Base-by-base conservation (phyloP, 176 grass and related monocot genomes). In the Oryza brachyantha region DNA sequence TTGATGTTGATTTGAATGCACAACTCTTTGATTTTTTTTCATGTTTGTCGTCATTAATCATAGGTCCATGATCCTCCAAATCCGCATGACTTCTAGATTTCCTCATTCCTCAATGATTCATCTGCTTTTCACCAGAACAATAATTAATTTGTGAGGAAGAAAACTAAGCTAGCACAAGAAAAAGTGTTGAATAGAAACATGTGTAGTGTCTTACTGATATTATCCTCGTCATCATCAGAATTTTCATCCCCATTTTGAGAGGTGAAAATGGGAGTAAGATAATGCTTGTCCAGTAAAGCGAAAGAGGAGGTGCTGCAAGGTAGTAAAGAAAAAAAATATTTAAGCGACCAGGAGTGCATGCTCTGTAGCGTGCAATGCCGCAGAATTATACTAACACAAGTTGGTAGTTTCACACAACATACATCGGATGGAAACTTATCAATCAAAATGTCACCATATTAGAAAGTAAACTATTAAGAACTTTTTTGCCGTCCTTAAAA, bases 201-300 rank as follows among this genome's bases (percentile, higher is more conserved):
- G 8, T 75, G 63, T 83, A 26, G 57, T 26, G 9, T 75, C 87
- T 76, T 93, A 93, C 91, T 61, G 27, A 72, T 54, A 70, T 64
- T 55, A 10, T 84, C 79, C 1, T 67, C 64, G 6, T 74, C 81
- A 2, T 79, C 83, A 55, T 93, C 89, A 43, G 62, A 66, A 54
- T 81, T 9, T 3, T 57, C 34, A 36, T 83, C 79, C 37, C 7
- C 67, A n/a, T 84, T 86, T 90, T 85, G 91, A 61, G 70, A 83
- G 11, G 91, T 97, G 43, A 97, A 97, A 77, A 97, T 94, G 63
- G 94, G 91, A 73, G 87, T 97, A 64, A 97, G 80, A 54, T 92
- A 97, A 39, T 92, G 88, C 66, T 79, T 91, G 76, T 97, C 94
- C 75, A 97, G 74, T 76, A 90, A 78, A 68, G 81, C 89, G 65